phyloP scores from a whole-genome alignment of 495 filamentous ascomycete species.

The Aspergillus mulundensis region DNA sequence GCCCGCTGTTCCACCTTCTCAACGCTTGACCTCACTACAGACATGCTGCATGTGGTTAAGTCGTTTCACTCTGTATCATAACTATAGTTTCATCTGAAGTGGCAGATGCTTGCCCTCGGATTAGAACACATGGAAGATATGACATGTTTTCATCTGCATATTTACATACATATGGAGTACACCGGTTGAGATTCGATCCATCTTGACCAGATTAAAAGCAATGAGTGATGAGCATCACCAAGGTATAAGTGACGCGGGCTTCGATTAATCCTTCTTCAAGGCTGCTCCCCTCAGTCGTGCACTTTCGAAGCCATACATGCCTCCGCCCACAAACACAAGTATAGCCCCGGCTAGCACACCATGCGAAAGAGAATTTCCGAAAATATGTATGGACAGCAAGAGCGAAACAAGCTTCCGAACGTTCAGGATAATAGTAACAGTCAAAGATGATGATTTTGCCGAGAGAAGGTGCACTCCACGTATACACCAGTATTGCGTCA shows the following conservation, averaged over 20 bases:
- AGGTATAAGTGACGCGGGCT: too few species aligned
- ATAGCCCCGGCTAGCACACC: conserved; percentile 76
- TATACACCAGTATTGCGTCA: conserved; percentile 93
- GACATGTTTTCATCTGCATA: neutral
- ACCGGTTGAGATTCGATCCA: neutral
- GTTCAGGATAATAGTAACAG: conserved; percentile 93
- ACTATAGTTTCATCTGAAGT: neutral
- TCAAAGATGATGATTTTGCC: conserved; percentile 80
- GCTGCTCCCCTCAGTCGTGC: conserved; percentile 31
- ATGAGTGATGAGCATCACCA: neutral
- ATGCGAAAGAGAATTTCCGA: conserved; percentile 73
- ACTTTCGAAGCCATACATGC: conserved; percentile 79
- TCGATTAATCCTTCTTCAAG: conserved; percentile 22
- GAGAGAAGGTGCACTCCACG: conserved; percentile 89
- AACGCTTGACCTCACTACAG: neutral
- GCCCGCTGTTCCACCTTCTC: neutral
- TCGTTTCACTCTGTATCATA: conserved; percentile 2
- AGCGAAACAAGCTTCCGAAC: conserved; percentile 92
- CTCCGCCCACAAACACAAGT: conserved; percentile 84
- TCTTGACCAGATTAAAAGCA: neutral
- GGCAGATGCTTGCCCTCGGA: neutral
- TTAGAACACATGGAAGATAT: neutral
- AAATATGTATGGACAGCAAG: conserved; percentile 84
- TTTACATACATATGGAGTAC: neutral
- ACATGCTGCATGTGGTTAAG: neutral